A percentile compares a stretch with the other conserved stretches of the same genome.
Conservation (phyloP, 257 asterid species). For the Solanum bulbocastanum region DNA sequence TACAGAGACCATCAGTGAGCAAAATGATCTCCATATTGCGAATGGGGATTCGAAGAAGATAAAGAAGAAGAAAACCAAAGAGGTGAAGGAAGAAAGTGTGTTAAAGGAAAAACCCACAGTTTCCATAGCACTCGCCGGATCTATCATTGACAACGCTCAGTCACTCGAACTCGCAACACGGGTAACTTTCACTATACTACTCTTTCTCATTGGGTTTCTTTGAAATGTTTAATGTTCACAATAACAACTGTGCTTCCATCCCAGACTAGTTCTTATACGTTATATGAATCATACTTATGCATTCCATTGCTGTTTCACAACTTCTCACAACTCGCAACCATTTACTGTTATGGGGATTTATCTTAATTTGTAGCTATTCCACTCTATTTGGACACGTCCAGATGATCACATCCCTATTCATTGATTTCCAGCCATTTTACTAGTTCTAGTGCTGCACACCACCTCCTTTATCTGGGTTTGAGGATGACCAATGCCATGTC, state of each 20-base stretch:
- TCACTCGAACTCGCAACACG: slow-evolving; percentile 84
- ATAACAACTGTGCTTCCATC: neutral
- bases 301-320: neutral
- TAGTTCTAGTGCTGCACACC: neutral
- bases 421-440: neutral
- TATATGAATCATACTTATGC: neutral
- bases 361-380: neutral
- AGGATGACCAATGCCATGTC: neutral
- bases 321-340: neutral
- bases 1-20: neutral
- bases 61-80: slow-evolving; percentile 33
- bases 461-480: neutral
- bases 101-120: slow-evolving; percentile 39
- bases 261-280: neutral
- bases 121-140: slow-evolving; percentile 72
- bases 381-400: neutral
- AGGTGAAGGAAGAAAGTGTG: slow-evolving; percentile 18
- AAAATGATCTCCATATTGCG: neutral
- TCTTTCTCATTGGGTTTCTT: neutral
- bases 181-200: slow-evolving; percentile 13
- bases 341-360: neutral
- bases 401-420: neutral
- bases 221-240: neutral
- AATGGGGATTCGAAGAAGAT: slow-evolving; percentile 35
- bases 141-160: slow-evolving; percentile 74